These are phyloP conservation scores for Solanum neorickii DNA, from an alignment of 257 asterid species.

Conservation along the genomic window DNA sequence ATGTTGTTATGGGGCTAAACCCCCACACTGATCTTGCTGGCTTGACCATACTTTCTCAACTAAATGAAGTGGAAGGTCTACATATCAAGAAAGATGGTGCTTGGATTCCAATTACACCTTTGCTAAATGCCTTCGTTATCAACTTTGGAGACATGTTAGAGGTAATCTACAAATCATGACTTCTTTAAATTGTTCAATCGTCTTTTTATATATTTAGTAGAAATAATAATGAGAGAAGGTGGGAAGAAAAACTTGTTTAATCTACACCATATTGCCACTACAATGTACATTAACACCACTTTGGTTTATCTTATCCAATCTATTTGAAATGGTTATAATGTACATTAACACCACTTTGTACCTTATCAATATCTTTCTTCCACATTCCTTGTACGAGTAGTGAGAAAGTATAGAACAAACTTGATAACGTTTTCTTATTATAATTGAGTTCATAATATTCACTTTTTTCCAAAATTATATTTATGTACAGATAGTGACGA, in stretches of 20 bases:
- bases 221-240: too few relatives aligned
- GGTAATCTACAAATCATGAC: not conserved
- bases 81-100: not conserved
- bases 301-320: not conserved
- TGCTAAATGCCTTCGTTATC: not conserved
- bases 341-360: not conserved
- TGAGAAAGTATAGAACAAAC: not conserved
- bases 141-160: not conserved
- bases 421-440: not conserved
- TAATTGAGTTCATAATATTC: not conserved
- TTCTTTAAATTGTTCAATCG: too few relatives aligned
- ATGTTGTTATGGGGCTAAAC: not conserved
- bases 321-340: too few relatives aligned
- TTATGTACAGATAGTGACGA: not conserved
- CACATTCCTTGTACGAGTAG: not conserved
- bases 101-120: constrained; percentile 2
- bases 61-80: not conserved
- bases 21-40: constrained; percentile 4
- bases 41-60: constrained; percentile 2
- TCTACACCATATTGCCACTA: too few relatives aligned
- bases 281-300: not conserved
- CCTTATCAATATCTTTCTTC: not conserved
- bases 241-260: too few relatives aligned
- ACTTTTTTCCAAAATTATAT: too few relatives aligned
- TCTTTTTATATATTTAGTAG: too few relatives aligned